phyloP scores from a whole-genome alignment of 2,329 filamentous ascomycete genomes.

The Trichoderma cornu-damae region DNA sequence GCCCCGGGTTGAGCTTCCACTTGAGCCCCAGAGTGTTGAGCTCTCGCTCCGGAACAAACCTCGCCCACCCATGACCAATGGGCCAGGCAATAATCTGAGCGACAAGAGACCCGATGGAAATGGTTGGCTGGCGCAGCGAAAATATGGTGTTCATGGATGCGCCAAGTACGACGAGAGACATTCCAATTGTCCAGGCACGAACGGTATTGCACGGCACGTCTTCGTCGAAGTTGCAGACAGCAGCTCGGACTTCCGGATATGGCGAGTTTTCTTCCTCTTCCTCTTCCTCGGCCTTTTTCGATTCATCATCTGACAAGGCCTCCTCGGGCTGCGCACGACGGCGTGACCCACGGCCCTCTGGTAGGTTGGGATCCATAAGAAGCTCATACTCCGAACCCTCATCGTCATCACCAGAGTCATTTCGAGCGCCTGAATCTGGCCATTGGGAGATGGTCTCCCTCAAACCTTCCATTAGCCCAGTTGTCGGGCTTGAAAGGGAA shows the following conservation, averaged over 20 bases:
- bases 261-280: slow-evolving; percentile 55
- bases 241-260: slow-evolving; percentile 61
- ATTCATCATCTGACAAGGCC: slow-evolving; percentile 26
- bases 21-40: slow-evolving; percentile 49
- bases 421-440: slow-evolving; percentile 36
- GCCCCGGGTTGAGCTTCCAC: slow-evolving; percentile 60
- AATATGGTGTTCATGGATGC: slow-evolving; percentile 60
- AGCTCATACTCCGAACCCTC: slow-evolving; percentile 50
- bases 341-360: slow-evolving; percentile 32
- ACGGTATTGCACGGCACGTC: slow-evolving; percentile 62
- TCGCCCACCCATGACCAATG: slow-evolving; percentile 57
- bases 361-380: slow-evolving; percentile 50
- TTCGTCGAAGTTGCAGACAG: slow-evolving; percentile 60
- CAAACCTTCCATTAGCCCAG: slow-evolving; percentile 24
- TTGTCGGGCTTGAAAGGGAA: slow-evolving; percentile 28
- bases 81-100: slow-evolving; percentile 62
- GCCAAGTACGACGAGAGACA: slow-evolving; percentile 51
- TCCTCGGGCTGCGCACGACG: slow-evolving; percentile 27
- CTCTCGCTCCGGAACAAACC: slow-evolving; percentile 45
- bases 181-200: slow-evolving; percentile 59
- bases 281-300: slow-evolving; percentile 38
- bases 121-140: slow-evolving; percentile 57
- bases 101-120: slow-evolving; percentile 55
- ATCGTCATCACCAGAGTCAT: slow-evolving; percentile 41
- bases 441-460: slow-evolving; percentile 37